Percentiles rank a stretch among this genome's conserved stretches.
Evolutionary conservation across 306 rosid species (phyloP).

Genomic region (Mimosa bimucronata): DNA sequence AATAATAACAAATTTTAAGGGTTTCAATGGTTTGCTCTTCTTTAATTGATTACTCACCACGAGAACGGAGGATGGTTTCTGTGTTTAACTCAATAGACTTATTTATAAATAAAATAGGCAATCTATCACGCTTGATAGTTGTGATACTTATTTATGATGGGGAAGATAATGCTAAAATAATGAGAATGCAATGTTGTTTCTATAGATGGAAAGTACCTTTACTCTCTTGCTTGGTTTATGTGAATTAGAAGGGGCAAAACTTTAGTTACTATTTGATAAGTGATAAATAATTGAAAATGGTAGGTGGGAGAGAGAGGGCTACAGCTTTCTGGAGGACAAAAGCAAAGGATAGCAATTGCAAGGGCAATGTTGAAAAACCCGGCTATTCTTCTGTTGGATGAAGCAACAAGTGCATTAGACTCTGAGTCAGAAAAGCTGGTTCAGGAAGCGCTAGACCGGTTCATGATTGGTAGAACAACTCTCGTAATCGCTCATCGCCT

Average conservation of each 20-base stretch:
- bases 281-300: slow-evolving; percentile 39
- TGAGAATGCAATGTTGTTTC: background rate
- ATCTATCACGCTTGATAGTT: background rate
- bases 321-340: slow-evolving; percentile 99
- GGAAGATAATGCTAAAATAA: slow-evolving; percentile 5
- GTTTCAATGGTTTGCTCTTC: background rate
- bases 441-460: slow-evolving; percentile 97
- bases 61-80: background rate
- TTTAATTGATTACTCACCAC: background rate
- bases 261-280: background rate
- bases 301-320: slow-evolving; percentile 98
- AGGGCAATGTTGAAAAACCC: slow-evolving; percentile 99
- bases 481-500: slow-evolving; percentile 98
- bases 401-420: slow-evolving; percentile 98
- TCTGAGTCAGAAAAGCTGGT: slow-evolving; percentile 97
- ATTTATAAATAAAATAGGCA: slow-evolving; percentile 6
- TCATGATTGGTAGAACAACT: slow-evolving; percentile 97
- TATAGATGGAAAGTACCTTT: background rate
- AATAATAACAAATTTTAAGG: background rate
- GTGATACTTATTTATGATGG: slow-evolving; percentile 3
- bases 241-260: background rate
- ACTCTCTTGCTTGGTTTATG: background rate
- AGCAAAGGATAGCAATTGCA: slow-evolving; percentile 98
- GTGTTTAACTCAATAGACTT: background rate
- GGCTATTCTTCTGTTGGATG: slow-evolving; percentile 90